Percentiles rank a stretch among this genome's conserved stretches.
These are phyloP conservation scores for Ogataea parapolymorpha DNA, from an alignment of 805 yeast genomes.

Conservation along the genomic window DNA sequence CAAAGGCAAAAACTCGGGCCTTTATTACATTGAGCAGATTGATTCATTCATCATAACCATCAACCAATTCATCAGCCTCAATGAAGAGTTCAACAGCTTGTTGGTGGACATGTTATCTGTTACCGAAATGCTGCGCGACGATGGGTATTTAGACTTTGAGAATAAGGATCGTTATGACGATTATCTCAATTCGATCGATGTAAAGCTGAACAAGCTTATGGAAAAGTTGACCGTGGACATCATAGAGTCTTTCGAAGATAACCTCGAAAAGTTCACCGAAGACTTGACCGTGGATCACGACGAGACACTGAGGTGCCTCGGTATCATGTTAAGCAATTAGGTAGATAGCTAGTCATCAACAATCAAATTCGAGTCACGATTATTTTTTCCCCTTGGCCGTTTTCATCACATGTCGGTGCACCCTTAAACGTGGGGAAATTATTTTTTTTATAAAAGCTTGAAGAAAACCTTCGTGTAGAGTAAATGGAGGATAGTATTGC, in stretches of 20 bases:
- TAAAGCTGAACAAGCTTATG: constrained; percentile 37
- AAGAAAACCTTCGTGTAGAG: background rate
- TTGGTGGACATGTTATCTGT: constrained; percentile 34
- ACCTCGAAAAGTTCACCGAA: constrained; percentile 40
- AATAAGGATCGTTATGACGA: constrained; percentile 24
- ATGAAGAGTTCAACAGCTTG: constrained; percentile 36
- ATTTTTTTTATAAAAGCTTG: constrained; percentile 2
- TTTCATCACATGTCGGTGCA: constrained; percentile 5
- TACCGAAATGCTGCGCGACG: constrained; percentile 20
- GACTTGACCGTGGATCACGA: constrained; percentile 55
- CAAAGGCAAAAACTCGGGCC: constrained; percentile 37
- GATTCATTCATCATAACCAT: constrained; percentile 36
- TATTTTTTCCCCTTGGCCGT: constrained; percentile 6
- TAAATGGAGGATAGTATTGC: constrained; percentile 27
- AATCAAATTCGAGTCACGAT: constrained; percentile 1
- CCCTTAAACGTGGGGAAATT: background rate
- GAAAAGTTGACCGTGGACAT: constrained; percentile 38
- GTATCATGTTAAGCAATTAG: constrained; percentile 30
- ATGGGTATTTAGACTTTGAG: constrained; percentile 23
- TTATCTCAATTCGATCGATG: constrained; percentile 18
- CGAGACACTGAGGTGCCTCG: constrained; percentile 46
- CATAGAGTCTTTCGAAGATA: constrained; percentile 41
- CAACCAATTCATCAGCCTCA: constrained; percentile 37
- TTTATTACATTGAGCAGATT: constrained; percentile 41
- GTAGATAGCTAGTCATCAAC: constrained; percentile 2